Evolutionary conservation across 306 rosid genomes (phyloP).

Genomic region (Leucaena leucocephala): DNA sequence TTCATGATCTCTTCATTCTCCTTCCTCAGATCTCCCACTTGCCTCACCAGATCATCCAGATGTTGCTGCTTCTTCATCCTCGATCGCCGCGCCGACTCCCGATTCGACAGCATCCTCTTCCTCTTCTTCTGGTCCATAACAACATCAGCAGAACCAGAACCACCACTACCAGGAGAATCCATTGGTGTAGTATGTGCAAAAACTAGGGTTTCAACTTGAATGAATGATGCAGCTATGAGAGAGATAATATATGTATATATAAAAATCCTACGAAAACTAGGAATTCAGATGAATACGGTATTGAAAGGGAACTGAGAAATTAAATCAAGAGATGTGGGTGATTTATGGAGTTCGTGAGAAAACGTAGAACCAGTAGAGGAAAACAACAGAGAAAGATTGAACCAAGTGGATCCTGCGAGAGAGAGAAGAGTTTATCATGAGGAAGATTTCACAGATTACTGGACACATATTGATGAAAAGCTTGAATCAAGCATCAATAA

Average conservation of each 20-base stretch:
- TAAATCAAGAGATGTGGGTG: neutral
- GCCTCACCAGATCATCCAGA: constrained; percentile 53
- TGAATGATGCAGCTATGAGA: neutral
- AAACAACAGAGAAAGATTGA: constrained; percentile 94
- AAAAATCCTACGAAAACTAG: neutral
- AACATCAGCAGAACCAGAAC: constrained; percentile 32
- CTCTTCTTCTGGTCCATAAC: constrained; percentile 62
- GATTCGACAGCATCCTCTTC: constrained; percentile 82
- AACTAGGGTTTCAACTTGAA: neutral
- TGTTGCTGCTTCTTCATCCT: constrained; percentile 79
- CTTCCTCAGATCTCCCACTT: constrained; percentile 50
- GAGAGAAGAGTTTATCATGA: constrained; percentile 69
- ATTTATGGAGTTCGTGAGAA: constrained; percentile 55
- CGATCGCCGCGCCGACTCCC: constrained; percentile 88
- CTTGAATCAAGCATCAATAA: constrained; percentile 40
- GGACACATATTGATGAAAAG: constrained; percentile 51
- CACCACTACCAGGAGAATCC: constrained; percentile 42
- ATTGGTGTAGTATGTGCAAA: neutral
- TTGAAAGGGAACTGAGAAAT: neutral
- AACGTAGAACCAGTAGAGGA: constrained; percentile 93
- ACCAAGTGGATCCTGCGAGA: constrained; percentile 82
- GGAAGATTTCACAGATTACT: constrained; percentile 71
- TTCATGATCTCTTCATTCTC: constrained; percentile 59
- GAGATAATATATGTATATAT: neutral
- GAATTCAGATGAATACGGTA: neutral